Percentiles rank a stretch among this genome's conserved stretches.
These are phyloP conservation scores for Solanum chacoense DNA, from an alignment of 305 asterid species.

Conservation along the genomic window DNA sequence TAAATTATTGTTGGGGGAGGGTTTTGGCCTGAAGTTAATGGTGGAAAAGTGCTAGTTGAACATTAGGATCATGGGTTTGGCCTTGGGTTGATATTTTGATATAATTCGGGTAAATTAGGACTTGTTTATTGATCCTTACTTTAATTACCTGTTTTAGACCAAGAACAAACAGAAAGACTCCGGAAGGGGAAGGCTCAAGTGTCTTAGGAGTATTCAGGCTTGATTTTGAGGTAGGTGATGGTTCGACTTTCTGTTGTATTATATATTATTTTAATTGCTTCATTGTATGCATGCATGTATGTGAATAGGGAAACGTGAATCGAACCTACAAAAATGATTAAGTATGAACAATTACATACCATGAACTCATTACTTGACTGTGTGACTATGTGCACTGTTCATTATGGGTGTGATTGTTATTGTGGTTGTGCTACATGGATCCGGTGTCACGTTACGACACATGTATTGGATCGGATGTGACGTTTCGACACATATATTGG, in stretches of 20 bases:
- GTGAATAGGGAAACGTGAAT: not conserved
- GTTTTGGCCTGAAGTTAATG: not conserved
- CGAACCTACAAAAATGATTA: not conserved
- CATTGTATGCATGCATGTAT: not conserved
- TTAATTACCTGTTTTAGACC: not conserved
- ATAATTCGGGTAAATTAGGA: not conserved
- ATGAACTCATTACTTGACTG: not conserved
- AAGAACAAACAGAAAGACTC: not conserved
- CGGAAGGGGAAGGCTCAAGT: not conserved
- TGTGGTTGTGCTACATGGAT: not conserved
- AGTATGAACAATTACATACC: not conserved
- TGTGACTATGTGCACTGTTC: not conserved
- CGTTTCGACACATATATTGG: rapidly evolving
- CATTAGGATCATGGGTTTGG: not conserved
- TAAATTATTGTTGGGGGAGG: too few relatives aligned
- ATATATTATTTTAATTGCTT: not conserved
- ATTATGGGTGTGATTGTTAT: not conserved
- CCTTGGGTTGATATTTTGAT: not conserved
- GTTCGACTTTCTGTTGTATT: too few relatives aligned
- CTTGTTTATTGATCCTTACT: not conserved
- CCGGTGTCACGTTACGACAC: rapidly evolving
- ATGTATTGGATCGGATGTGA: too few relatives aligned
- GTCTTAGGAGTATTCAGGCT: not conserved
- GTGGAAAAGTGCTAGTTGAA: not conserved
- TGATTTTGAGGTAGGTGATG: not conserved